Evolutionary conservation across 202 grass and related monocot genomes (phyloP), one percentile per base, ranked within the genome.

Genomic region (Saccharum hybrid): DNA sequence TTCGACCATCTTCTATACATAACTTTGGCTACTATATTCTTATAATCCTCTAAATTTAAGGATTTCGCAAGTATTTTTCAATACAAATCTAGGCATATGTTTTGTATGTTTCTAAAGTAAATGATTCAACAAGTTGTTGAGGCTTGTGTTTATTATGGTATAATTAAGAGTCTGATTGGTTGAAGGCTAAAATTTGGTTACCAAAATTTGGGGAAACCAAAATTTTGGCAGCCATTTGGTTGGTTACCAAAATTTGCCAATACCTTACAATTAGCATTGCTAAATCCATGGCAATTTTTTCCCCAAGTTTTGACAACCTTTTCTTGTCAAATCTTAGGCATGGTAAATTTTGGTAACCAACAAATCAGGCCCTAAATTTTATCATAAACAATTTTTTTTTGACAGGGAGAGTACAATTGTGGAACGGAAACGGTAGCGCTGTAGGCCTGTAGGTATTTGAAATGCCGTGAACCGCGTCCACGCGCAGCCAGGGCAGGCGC

Each of bases 381-480:
- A 54, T 54, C 16, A 3, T 19, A 54, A 54, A 8, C 2, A 19
- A 19, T 7, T 19, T 52, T 18, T 18, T 52, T 52, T 49, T 52
- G 14, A 16, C 7, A n/a, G 18, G 52, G 2, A 57, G 18, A 21
- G 2, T 21, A 8, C 19, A 9, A 9, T n/a, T 57, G 8, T 57
- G 19, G 7, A 57, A 57, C 19, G 8, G 19, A 21, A 19, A 22
- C 52, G 19, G 54, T 59, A 59, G 54, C 19, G 7, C 2, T n/a
- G 2, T n/a, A n/a, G n/a, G n/a, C n/a, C n/a, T 18, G n/a, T 7
- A 57, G 7, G 10, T 3, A 14, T n/a, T 72, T 45, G 22, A 45
- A 48, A 16, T 61, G 13, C 62, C 70, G 48, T 81, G 49, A 61
- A 72, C 78, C 75, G 28, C 39, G 87, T 77, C 66, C 78, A 85